Conservation (phyloP, 495 filamentous ascomycete genomes). For the Penicillium silybi region DNA sequence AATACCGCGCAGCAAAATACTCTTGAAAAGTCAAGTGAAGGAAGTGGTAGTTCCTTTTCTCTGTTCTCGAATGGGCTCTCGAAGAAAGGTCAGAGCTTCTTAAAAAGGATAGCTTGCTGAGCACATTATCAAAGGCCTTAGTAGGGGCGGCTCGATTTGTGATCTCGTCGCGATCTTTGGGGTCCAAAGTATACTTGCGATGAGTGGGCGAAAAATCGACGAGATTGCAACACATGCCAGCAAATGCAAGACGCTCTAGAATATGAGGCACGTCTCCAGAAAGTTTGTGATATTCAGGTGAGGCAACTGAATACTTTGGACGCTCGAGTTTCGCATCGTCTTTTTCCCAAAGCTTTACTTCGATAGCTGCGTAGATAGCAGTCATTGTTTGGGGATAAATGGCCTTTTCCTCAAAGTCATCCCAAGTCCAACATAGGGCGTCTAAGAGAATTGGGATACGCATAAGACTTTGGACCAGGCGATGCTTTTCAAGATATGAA, state of each 20-base stretch:
- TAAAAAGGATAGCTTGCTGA: slow-evolving; percentile 29
- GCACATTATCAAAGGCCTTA: slow-evolving; percentile 8
- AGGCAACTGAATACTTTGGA: not conserved
- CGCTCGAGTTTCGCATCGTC: slow-evolving; percentile 20
- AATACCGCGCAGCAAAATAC: slow-evolving; percentile 41
- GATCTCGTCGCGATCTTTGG: no score
- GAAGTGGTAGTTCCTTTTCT: slow-evolving; percentile 34
- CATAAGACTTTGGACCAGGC: slow-evolving; percentile 33
- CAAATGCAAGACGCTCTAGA: slow-evolving; percentile 36
- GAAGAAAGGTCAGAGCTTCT: slow-evolving; percentile 12
- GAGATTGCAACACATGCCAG: slow-evolving; percentile 30
- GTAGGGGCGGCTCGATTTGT: no score
- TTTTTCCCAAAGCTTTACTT: slow-evolving; percentile 34
- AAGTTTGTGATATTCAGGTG: slow-evolving; percentile 2
- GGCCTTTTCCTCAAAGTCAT: slow-evolving; percentile 5
- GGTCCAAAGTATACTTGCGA: slow-evolving; percentile 16
- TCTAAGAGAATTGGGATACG: slow-evolving; percentile 47
- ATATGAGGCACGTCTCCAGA: slow-evolving; percentile 21
- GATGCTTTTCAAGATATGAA: slow-evolving; percentile 21
- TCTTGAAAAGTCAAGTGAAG: slow-evolving; percentile 42
- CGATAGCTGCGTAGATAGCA: slow-evolving; percentile 36
- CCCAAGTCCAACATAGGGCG: slow-evolving; percentile 42
- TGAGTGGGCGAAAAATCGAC: slow-evolving; percentile 35
- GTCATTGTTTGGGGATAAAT: slow-evolving; percentile 34
- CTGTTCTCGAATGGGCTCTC: slow-evolving; percentile 3